Evolutionary conservation across 495 filamentous ascomycete genomes (phyloP).

Genomic region (Elasticomyces elasticus): DNA sequence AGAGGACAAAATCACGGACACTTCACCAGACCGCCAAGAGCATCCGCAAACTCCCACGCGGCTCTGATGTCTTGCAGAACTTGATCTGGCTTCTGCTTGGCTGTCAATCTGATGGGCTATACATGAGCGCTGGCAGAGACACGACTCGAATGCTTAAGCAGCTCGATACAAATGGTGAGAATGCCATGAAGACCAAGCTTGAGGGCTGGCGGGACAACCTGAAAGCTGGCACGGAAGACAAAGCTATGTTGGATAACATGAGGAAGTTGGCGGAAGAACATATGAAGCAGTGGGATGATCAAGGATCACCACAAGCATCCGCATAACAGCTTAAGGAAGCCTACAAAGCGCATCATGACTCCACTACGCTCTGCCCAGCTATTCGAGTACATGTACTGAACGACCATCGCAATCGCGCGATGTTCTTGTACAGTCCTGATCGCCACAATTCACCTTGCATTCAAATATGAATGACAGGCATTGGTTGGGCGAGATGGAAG

Average conservation of each 20-base stretch:
- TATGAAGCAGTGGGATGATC: background rate
- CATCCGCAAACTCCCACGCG: conserved; percentile 7
- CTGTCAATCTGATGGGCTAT: conserved; percentile 5
- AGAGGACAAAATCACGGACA: background rate
- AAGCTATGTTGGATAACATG: conserved; percentile 9
- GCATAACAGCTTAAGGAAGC: too few species aligned
- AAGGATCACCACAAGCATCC: too few species aligned
- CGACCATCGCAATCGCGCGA: too few species aligned
- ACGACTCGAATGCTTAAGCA: conserved; percentile 20
- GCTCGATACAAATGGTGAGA: background rate
- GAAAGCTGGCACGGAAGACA: conserved; percentile 4
- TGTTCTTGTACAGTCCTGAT: too few species aligned
- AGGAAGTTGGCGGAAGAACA: conserved; percentile 1
- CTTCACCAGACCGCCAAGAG: conserved; percentile 1
- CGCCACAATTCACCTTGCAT: too few species aligned
- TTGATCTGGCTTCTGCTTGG: conserved; percentile 17
- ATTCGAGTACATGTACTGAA: too few species aligned
- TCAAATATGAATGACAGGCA: too few species aligned
- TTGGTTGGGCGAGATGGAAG: too few species aligned
- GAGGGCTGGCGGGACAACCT: conserved; percentile 12
- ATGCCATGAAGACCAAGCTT: conserved; percentile 3
- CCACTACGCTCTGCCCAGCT: too few species aligned
- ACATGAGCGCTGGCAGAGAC: conserved; percentile 20
- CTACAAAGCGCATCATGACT: too few species aligned
- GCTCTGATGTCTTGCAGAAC: conserved; percentile 18